Evolutionary conservation across 148 eudicot genomes (phyloP).

Genomic region (Heliamphora exappendiculata): DNA sequence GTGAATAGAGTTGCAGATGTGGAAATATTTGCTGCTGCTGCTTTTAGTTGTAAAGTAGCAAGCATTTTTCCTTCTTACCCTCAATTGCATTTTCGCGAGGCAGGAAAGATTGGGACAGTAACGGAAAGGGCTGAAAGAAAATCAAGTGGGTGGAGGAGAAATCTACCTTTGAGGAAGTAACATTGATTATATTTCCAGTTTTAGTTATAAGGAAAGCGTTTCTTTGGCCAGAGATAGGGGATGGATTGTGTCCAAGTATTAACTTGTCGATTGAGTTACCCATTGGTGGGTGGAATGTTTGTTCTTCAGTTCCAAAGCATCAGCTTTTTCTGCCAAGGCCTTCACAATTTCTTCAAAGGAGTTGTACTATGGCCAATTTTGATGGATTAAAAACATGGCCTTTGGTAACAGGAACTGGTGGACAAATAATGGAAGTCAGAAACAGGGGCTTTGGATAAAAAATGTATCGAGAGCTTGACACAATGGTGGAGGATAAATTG

Average conservation of each 20-base stretch:
- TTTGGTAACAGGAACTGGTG: not conserved
- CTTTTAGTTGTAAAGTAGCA: not conserved
- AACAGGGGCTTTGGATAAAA: not conserved
- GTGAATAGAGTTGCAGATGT: not conserved
- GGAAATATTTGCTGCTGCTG: not conserved
- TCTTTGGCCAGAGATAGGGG: not conserved
- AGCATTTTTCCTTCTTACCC: not conserved
- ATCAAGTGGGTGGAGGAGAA: not conserved
- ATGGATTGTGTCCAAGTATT: not conserved
- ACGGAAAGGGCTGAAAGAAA: not conserved
- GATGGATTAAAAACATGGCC: not conserved
- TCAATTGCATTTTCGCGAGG: not conserved
- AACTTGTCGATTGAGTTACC: too few relatives aligned
- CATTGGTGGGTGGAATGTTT: too few relatives aligned
- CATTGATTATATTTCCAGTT: not conserved
- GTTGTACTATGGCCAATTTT: too few relatives aligned
- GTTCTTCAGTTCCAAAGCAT: too few relatives aligned
- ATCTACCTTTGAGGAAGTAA: not conserved
- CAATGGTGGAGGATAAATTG: not conserved
- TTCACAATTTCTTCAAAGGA: too few relatives aligned
- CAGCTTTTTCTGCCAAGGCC: too few relatives aligned
- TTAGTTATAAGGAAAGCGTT: not conserved
- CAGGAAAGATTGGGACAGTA: not conserved
- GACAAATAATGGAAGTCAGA: not conserved
- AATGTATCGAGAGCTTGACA: not conserved